Evolutionary conservation across 225 moss, liverwort and hornwort species (phyloP), one percentile per base, ranked within the genome.

Genomic region (Pleurozium schreberi): DNA sequence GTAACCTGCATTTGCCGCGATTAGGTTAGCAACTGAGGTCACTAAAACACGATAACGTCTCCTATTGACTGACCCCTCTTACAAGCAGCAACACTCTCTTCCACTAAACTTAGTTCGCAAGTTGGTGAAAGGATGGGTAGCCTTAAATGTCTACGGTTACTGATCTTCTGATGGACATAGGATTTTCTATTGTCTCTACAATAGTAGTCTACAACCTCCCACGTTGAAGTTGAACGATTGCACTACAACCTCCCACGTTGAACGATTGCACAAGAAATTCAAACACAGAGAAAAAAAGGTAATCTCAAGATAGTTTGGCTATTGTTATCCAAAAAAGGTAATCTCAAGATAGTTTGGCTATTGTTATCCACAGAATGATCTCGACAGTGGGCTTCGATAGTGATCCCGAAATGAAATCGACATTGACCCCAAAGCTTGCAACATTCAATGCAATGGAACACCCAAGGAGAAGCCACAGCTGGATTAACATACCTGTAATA

Each of bases 401-500:
- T 63, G n/a, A 50, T 63, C 63, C n/a, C 23, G 5, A 16, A 63
- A 76, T n/a, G 30, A 65, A 62, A 38, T 45, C 25, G 21, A 82
- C 10, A 49, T 18, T 23, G 38, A 49, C 12, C 38, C 65, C 2
- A 68, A 70, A 69, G n/a, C 36, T 78, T 67, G 83, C 8, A 23
- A 53, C 14, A 30, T 18, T 58, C 84, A 36, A 33, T 90, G 38
- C 68, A 84, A 57, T 40, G 33, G 36, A 76, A 34, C n/a, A 69
- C 42, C 20, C 5, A 28, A 77, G 36, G 31, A 75, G 28, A 60
- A 75, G 40, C 22, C 65, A 43, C 10, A 47, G 22, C 27, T 66
- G 6, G 26, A 50, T 16, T 30, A 42, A 38, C 75, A 76, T 92
- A 95, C 99, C 96, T 99, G 99, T 84, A 99, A 94, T 85, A 97